Evolutionary conservation across 805 yeast genomes (phyloP), one percentile per base, ranked within the genome.

Genomic region (Tetrapisispora iriomotensis): DNA sequence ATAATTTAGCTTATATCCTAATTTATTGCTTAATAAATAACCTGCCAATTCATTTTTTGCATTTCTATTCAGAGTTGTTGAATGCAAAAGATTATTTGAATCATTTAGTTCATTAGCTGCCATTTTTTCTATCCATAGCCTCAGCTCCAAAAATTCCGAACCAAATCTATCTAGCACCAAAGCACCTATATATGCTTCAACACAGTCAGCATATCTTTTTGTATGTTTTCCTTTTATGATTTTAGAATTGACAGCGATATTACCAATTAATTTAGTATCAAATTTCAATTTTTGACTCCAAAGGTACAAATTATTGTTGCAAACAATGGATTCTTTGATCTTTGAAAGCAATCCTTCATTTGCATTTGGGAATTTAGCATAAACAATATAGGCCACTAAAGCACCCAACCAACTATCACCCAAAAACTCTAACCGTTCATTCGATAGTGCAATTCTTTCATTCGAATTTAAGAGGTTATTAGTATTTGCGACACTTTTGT

Each of bases 111-210:
- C 44, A 8, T 48, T 49, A 8, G 51, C 54, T 23, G 77, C 68
- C 29, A 79, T 54, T 20, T 60, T 51, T 4, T 53, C 51, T 15
- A 80, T 53, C 86, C 86, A 80, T 3, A 61, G 54, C 43, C 67
- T 66, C 7, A 79, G 63, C 10, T 61, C 69, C 2, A 57, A 45
- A 27, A 69, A 65, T 42, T 74, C 72, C 8, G 45, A 43, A 0
- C 58, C 49, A 29, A 68, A 58, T 44, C 53, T 43, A 34, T 82
- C 88, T 15, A 73, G 60, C 3, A 51, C 52, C 23, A 87, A 60
- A 0, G 90, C 96, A 1, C 94, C 96, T 34, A 88, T 69, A 50
- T 87, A 87, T 0, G 96, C 95, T 60, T 88, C 96, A 51, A 87
- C 81, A 2, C 82, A 74, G 64, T 88, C 96, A 0, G 96, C 94